Evolutionary conservation across 73 alveolate genomes (phyloP).

Genomic region (Effrenium voratum): DNA sequence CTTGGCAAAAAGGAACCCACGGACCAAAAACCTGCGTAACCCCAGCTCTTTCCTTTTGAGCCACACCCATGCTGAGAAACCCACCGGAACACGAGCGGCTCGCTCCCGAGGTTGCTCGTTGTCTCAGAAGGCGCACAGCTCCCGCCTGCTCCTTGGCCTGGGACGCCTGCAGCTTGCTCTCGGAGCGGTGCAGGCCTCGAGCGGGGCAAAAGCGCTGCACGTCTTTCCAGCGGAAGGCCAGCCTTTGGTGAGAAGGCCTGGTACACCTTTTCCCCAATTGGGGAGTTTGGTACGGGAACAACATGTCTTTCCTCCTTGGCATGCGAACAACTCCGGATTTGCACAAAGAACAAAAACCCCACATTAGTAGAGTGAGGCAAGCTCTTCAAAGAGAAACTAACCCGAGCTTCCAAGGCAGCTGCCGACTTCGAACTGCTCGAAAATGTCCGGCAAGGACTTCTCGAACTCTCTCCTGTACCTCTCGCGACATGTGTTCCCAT

Average conservation of each 20-base stretch:
- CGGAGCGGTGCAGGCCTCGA: constrained; percentile 64
- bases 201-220: background rate
- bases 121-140: background rate
- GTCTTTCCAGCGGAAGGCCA: background rate
- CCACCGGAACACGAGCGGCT: no score
- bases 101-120: no score
- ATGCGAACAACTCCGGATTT: background rate
- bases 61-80: no score
- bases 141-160: constrained; percentile 71
- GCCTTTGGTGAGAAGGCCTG: background rate
- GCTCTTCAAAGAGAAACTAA: background rate
- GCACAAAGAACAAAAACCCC: background rate
- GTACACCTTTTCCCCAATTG: no score
- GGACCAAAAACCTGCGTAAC: no score
- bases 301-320: background rate
- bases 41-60: no score
- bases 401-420: background rate
- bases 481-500: no score
- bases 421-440: constrained; percentile 94
- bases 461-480: constrained; percentile 96
- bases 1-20: no score
- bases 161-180: constrained; percentile 83
- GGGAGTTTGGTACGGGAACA: no score
- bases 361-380: background rate
- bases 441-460: constrained; percentile 92